phyloP scores from a whole-genome alignment of 208 protist species.

The Leishmania turanica region DNA sequence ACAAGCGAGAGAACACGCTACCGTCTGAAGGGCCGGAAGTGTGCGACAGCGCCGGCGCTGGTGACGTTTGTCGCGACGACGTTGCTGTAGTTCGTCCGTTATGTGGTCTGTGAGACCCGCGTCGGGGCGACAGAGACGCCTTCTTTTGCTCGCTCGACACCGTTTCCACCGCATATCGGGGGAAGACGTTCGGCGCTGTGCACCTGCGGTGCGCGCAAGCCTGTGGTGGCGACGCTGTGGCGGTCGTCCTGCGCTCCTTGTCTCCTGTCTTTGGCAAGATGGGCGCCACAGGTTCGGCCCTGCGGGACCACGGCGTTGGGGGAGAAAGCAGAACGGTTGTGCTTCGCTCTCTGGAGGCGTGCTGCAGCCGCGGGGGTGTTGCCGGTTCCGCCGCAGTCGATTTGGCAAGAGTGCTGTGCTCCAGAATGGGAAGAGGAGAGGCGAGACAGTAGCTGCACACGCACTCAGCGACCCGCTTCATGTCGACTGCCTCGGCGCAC shows the following conservation, averaged over 20 bases:
- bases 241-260: background rate
- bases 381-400: background rate
- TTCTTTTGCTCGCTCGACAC: conserved; percentile 27
- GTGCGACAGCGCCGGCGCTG: background rate
- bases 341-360: background rate
- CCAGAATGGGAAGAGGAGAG: conserved; percentile 18
- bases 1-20: conserved; percentile 31
- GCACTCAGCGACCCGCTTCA: conserved; percentile 49
- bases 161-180: conserved; percentile 31
- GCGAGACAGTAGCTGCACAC: conserved; percentile 51
- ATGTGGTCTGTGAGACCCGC: background rate
- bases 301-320: background rate
- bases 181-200: background rate
- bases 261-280: background rate
- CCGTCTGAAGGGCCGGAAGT: background rate
- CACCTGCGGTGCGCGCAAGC: background rate
- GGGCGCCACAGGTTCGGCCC: background rate
- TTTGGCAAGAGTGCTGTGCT: background rate
- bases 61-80: background rate
- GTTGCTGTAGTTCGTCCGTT: too few species aligned
- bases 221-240: background rate
- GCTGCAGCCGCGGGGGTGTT: background rate
- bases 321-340: conserved; percentile 14
- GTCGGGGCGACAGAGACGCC: background rate
- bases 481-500: conserved; percentile 36